These are phyloP conservation scores for Aspergillus ochraceus DNA, from an alignment of 2,329 filamentous ascomycete species.

Conservation along the genomic window DNA sequence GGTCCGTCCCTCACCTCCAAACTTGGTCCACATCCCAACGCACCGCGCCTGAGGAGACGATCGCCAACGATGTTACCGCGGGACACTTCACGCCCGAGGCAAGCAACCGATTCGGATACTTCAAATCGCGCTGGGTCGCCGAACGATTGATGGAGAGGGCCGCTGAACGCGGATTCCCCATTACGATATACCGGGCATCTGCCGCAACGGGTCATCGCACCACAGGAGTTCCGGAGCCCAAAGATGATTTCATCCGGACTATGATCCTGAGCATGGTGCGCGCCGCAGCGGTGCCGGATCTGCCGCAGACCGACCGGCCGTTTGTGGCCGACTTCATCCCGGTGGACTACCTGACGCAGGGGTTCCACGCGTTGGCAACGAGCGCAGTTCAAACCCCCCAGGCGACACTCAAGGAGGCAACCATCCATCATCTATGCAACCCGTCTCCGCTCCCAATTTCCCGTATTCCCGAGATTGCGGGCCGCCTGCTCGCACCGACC, in stretches of 20 bases:
- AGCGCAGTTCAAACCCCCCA: not conserved
- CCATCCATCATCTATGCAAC: not conserved
- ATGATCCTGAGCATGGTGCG: slow-evolving; percentile 1
- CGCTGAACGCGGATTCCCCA: slow-evolving; percentile 1
- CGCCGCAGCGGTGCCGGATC: not conserved
- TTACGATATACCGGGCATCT: slow-evolving; percentile 4
- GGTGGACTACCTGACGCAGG: not conserved
- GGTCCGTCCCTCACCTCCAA: slow-evolving; percentile 4
- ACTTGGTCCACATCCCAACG: not conserved
- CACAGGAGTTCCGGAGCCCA: not conserved
- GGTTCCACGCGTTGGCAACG: not conserved
- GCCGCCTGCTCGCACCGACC: not conserved
- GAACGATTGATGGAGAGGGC: not conserved
- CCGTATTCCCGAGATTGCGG: not conserved
- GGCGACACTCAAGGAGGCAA: not conserved
- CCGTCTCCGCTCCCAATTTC: not conserved
- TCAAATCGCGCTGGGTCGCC: slow-evolving; percentile 3
- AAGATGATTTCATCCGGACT: slow-evolving; percentile 1
- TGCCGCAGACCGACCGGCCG: not conserved
- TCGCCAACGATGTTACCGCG: not conserved
- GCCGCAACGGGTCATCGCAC: not conserved
- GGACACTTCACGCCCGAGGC: not conserved
- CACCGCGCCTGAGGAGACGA: not conserved
- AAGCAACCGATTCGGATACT: not conserved
- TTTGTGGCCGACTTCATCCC: slow-evolving; percentile 4